phyloP scores from a whole-genome alignment of 2,329 filamentous ascomycete species.

The Chaetothyriales sp. region DNA sequence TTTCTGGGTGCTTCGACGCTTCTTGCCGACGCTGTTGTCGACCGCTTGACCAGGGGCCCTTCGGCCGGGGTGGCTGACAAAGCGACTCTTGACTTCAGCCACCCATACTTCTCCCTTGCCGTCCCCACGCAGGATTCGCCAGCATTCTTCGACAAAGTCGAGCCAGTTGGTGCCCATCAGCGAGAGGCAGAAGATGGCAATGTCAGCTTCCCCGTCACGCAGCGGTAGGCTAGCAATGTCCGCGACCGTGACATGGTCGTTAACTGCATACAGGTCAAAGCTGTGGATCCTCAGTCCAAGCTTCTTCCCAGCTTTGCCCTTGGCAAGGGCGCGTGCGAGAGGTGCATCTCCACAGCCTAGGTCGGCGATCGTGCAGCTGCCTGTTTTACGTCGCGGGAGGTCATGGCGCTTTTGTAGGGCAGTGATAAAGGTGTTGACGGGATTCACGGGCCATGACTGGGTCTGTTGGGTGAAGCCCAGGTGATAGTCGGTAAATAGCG shows the following conservation, averaged over 20 bases:
- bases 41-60: conserved; percentile 34
- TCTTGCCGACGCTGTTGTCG: conserved; percentile 57
- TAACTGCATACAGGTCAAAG: conserved; percentile 73
- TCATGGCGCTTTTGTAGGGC: conserved; percentile 53
- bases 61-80: conserved; percentile 43
- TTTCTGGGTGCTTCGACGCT: conserved; percentile 30
- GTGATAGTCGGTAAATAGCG: conserved; percentile 94
- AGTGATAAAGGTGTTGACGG: conserved; percentile 72
- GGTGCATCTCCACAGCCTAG: conserved; percentile 86
- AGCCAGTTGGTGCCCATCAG: conserved; percentile 99
- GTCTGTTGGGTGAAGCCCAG: conserved; percentile 93
- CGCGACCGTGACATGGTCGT: conserved; percentile 65
- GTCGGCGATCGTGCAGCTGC: conserved; percentile 69
- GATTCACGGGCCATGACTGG: conserved; percentile 87
- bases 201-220: conserved; percentile 59
- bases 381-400: conserved; percentile 55
- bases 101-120: conserved; percentile 80
- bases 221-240: conserved; percentile 80
- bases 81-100: conserved; percentile 89
- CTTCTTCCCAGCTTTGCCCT: conserved; percentile 36
- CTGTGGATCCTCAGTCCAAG: conserved; percentile 64
- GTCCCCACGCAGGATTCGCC: conserved; percentile 78
- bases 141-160: conserved; percentile 90
- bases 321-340: conserved; percentile 51
- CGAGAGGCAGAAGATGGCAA: conserved; percentile 88